A percentile compares a stretch with the other conserved stretches of the same genome.
phyloP scores from a whole-genome alignment of 495 filamentous ascomycete species.

The Aspergillus haitiensis region DNA sequence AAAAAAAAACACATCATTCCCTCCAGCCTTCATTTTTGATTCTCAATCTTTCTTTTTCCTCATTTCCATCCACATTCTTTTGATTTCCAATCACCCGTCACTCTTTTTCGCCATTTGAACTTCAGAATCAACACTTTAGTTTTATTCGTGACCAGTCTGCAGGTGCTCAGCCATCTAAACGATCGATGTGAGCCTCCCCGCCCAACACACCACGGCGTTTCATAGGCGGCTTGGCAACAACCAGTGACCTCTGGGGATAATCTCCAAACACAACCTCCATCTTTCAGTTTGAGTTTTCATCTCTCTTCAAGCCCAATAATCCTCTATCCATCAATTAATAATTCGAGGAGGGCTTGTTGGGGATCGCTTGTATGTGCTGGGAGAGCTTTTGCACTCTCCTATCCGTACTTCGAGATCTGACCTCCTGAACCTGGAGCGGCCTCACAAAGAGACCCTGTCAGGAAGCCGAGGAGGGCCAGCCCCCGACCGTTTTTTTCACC shows the following conservation, averaged over 20 bases:
- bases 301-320: constrained; percentile 11
- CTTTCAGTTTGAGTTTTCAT: constrained; percentile 6
- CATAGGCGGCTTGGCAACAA: constrained; percentile 26
- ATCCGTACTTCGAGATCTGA: constrained; percentile 14
- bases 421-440: constrained; percentile 21
- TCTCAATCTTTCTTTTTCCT: constrained; percentile 1
- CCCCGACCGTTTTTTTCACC: constrained; percentile 3
- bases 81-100: constrained; percentile 8
- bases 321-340: constrained; percentile 6
- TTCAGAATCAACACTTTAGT: not conserved
- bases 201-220: constrained; percentile 22
- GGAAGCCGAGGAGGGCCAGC: constrained; percentile 7
- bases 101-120: constrained; percentile 1
- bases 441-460: constrained; percentile 3
- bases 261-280: constrained; percentile 6
- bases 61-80: constrained; percentile 11
- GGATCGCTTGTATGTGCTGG: constrained; percentile 19
- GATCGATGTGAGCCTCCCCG: constrained; percentile 28
- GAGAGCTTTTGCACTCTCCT: constrained; percentile 11
- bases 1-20: not conserved
- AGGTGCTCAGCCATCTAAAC: constrained; percentile 26
- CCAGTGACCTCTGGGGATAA: constrained; percentile 11
- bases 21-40: constrained; percentile 12
- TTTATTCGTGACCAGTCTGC: constrained; percentile 19
- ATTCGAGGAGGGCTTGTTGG: constrained; percentile 11